Evolutionary conservation across 2,329 filamentous ascomycete genomes (phyloP), one percentile per base, ranked within the genome.

Genomic region (Rutstroemia sydowiana): DNA sequence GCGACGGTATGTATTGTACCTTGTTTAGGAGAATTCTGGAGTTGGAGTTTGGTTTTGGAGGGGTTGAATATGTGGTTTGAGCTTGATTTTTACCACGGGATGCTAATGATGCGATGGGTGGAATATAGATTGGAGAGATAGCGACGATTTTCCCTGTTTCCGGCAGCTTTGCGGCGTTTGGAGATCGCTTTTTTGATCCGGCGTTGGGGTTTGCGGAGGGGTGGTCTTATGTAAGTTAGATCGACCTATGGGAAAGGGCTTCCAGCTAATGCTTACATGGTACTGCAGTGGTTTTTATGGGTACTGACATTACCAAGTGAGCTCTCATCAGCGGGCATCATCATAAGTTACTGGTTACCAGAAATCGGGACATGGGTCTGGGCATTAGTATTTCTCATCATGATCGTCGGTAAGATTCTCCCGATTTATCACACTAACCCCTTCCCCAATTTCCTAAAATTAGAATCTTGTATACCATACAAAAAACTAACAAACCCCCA

Each of bases 121-220:
- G 34, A 8, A 13, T 18, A 8, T 23, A 36, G 44, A 46, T 46
- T 37, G 44, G 44, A n/a, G 44, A 46, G 11, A 46, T 46, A 6
- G 44, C 44, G 3, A 46, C 31, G 8, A 36, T 46, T 21, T 46
- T 46, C 36, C 44, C 31, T 13, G 13, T 46, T 4, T 46, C 31
- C 5, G 85, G 85, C 4, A 81, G 82, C 0, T 88, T 89, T 60
- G 81, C 82, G n/a, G 79, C 78, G 9, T 76, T 88, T 32, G 82
- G 82, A 0, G 81, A 85, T 58, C 76, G 86, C 9, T 84, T 89
- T 58, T 80, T 87, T 31, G 84, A 87, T 64, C 80, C 81, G 61
- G 82, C 82, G 0, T 82, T 87, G 59, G 80, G 78, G 8, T 79
- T 84, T 37, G 82, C 82, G 1, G 75, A 87, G 0, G 84, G 84